Evolutionary conservation across 768 basidiomycete species (phyloP), one percentile per base, ranked within the genome.

Genomic region (Agaricus blazei): DNA sequence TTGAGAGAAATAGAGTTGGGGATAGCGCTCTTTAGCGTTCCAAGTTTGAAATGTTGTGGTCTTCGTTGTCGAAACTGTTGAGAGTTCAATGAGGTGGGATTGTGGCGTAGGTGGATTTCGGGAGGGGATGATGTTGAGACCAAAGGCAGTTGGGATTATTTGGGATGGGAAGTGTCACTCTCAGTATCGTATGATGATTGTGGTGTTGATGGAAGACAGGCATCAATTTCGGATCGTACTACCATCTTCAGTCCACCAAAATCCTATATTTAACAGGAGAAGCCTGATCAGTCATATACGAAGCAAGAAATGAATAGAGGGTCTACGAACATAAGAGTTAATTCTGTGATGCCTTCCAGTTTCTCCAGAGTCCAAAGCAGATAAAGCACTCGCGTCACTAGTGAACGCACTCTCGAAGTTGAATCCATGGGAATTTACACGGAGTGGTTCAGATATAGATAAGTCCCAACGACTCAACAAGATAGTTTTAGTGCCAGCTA

Each of bases 1-100:
- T 63, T 85, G 83, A 3, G 88, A 87, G 53, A 90, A 76, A 64
- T 77, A 84, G 19, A 89, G 68, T 64, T 89, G 87, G 0, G 84
- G 80, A 63, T 82, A 88, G 1, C 73, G 69, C n/a, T 87, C 83
- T 28, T 62, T 69, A 83, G 85, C 88, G 62, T 85, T 45, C 51
- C 51, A 52, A 11, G 29, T 34, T 26, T 29, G 28, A 29, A 52
- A 52, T 2, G 3, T 46, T 15, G 51, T 24, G 4, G 29, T 15
- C 36, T 52, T 44, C 31, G 23, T 24, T 36, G 51, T 52, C 9
- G 51, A 52, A 14, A 52, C 34, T 15, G 51, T 52, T 15, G 51
- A 52, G n/a, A 52, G 31, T 46, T 52, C 51, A 14, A 52, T 45
- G 31, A 52, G n/a, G 43, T 52, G 43, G n/a, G 29, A 29, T 15